phyloP scores from a whole-genome alignment of 2,329 filamentous ascomycete species.

The Venturia asperata region DNA sequence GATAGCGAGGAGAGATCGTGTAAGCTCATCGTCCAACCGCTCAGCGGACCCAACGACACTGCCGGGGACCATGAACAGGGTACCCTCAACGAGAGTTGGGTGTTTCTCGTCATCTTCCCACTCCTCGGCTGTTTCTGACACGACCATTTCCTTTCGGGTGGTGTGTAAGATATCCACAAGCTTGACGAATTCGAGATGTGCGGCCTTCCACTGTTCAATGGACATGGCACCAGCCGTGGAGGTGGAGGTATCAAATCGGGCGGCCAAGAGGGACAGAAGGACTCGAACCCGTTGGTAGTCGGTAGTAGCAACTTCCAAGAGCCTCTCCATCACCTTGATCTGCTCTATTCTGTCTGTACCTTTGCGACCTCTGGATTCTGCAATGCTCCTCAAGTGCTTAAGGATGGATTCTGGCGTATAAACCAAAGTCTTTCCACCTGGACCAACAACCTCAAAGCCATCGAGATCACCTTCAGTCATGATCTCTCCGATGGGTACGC shows the following conservation, averaged over 20 bases:
- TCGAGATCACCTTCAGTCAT: constrained; percentile 61
- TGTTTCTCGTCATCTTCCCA: constrained; percentile 99
- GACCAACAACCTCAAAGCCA: constrained; percentile 82
- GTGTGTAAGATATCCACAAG: constrained; percentile 78
- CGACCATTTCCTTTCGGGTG: constrained; percentile 60
- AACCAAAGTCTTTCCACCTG: constrained; percentile 78
- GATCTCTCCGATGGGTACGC: constrained; percentile 43
- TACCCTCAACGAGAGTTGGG: constrained; percentile 62
- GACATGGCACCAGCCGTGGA: constrained; percentile 78
- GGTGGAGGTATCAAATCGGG: constrained; percentile 85
- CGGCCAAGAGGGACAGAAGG: constrained; percentile 83
- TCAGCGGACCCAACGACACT: constrained; percentile 93
- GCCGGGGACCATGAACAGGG: constrained; percentile 86
- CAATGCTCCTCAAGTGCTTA: constrained; percentile 87
- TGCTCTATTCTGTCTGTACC: constrained; percentile 94
- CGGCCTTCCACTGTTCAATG: constrained; percentile 93
- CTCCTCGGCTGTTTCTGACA: constrained; percentile 88
- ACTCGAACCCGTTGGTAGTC: constrained; percentile 94
- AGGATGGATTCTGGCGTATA: constrained; percentile 98
- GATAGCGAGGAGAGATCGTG: constrained; percentile 91
- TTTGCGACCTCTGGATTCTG: constrained; percentile 97
- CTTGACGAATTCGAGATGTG: constrained; percentile 74
- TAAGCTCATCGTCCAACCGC: constrained; percentile 93
- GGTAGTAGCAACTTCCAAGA: constrained; percentile 77
- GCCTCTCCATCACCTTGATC: constrained; percentile 95